Base-by-base conservation (phyloP, 2,329 filamentous ascomycete genomes). In the Claviceps arundinis region DNA sequence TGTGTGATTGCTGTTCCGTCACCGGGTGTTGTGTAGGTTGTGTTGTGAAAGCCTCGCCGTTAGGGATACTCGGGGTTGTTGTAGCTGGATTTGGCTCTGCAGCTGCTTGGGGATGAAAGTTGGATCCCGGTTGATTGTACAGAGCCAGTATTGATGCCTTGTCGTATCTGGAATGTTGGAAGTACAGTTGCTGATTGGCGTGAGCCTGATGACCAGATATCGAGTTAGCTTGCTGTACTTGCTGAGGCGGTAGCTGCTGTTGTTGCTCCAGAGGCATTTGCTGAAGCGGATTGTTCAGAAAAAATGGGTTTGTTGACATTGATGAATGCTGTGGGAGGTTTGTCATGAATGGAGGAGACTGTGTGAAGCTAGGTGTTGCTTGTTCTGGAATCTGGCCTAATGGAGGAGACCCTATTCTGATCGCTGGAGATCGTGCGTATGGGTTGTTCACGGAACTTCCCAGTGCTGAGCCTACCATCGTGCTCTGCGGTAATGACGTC, bases 111-210 rank as follows among this genome's bases (percentile, higher is more conserved):
- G 68, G 62, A 34, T 70, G 66, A 4, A 75, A 72, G 1, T 73
- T 69, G 37, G 74, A 65, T 48, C 80, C 75, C 7, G 78, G 73
- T 41, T 82, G 77, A 62, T 79, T 82, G 61, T 87, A 91, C 11
- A 93, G 68, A 5, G 87, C 84, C 65, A 91, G 73, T 54, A 93
- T 91, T 4, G 84, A 84, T 3, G 78, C 80, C 56, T 86, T 90
- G 60, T 89, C 81, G 34, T 82, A 75, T 37, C 77, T 71, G 43
- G 71, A 70, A 16, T 73, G 70, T 49, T 72, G 69, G 34, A 66
- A 66, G 51, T 64, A 62, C 37, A 61, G 67, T 48, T 70, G 68
- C 24, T 64, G 63, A 50, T 64, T 62, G 19, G 54, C 57, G 17
- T 52, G 48, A 34, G 56, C 59, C 19, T 59, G 62, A 50, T 55